phyloP scores from a whole-genome alignment of 129 eudicot genomes.

The Escallonia rubra region DNA sequence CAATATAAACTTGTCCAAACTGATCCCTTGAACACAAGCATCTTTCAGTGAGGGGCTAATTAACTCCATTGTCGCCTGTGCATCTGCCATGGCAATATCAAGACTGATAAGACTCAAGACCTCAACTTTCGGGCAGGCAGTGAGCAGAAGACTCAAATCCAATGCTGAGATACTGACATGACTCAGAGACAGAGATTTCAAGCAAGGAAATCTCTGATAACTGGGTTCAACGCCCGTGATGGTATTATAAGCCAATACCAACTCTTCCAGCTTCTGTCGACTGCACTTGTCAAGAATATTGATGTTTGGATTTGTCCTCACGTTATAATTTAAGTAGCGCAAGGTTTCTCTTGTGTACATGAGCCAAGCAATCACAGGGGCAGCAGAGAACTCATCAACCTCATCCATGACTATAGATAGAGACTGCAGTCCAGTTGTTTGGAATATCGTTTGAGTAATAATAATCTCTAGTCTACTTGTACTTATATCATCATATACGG shows the following conservation, averaged over 20 bases:
- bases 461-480: slow-evolving; percentile 68
- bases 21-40: slow-evolving; percentile 66
- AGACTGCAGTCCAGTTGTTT: slow-evolving; percentile 64
- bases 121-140: slow-evolving; percentile 80
- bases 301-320: slow-evolving; percentile 64
- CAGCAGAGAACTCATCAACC: slow-evolving; percentile 89
- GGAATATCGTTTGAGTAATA: slow-evolving; percentile 81
- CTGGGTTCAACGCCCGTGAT: slow-evolving; percentile 78
- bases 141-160: slow-evolving; percentile 69
- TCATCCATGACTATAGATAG: slow-evolving; percentile 88
- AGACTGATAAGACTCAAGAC: slow-evolving; percentile 53
- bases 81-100: slow-evolving; percentile 86
- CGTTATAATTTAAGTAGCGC: slow-evolving; percentile 60
- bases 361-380: slow-evolving; percentile 92
- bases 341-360: slow-evolving; percentile 84
- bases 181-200: slow-evolving; percentile 66
- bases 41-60: slow-evolving; percentile 61
- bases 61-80: slow-evolving; percentile 75
- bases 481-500: slow-evolving; percentile 64
- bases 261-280: slow-evolving; percentile 64
- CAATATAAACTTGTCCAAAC: slow-evolving; percentile 71
- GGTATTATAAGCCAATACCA: slow-evolving; percentile 64
- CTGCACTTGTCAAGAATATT: slow-evolving; percentile 83
- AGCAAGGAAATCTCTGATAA: slow-evolving; percentile 73
- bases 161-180: slow-evolving; percentile 76